These are phyloP conservation scores for Cystobasidium tubakii DNA, from an alignment of 768 basidiomycete genomes.

Conservation along the genomic window DNA sequence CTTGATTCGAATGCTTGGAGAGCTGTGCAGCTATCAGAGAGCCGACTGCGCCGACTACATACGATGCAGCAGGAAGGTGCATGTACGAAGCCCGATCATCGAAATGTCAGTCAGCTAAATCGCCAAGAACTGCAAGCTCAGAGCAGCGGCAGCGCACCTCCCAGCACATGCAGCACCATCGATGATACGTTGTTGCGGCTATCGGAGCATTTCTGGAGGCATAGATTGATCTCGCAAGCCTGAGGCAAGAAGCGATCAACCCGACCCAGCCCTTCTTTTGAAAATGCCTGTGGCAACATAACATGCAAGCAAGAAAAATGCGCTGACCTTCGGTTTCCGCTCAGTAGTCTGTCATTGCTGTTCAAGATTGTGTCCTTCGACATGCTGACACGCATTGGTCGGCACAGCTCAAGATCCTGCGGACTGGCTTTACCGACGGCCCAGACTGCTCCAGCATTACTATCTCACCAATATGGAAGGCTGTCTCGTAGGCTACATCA, in stretches of 20 bases:
- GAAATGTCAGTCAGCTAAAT: not conserved
- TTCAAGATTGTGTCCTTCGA: not conserved
- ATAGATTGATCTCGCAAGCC: not conserved
- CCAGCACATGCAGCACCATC: slow-evolving; percentile 28
- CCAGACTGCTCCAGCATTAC: not conserved
- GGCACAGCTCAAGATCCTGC: not conserved
- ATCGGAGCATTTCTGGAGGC: not conserved
- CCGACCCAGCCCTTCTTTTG: not conserved
- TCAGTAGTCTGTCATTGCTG: not conserved
- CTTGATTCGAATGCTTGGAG: not conserved
- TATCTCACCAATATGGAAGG: not conserved
- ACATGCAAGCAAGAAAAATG: not conserved
- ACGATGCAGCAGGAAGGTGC: not conserved
- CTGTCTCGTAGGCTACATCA: not conserved
- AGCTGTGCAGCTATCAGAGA: slow-evolving; percentile 31
- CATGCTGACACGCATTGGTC: not conserved
- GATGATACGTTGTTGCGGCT: not conserved
- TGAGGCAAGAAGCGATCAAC: not conserved
- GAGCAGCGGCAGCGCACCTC: too few species aligned
- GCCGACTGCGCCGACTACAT: slow-evolving; percentile 33
- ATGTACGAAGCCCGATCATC: not conserved
- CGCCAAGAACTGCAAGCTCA: too few species aligned
- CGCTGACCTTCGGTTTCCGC: not conserved
- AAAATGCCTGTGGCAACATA: not conserved
- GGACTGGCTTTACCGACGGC: not conserved